These are phyloP conservation scores for Myriosclerotinia duriaeana DNA, from an alignment of 2,329 filamentous ascomycete genomes.

Conservation along the genomic window DNA sequence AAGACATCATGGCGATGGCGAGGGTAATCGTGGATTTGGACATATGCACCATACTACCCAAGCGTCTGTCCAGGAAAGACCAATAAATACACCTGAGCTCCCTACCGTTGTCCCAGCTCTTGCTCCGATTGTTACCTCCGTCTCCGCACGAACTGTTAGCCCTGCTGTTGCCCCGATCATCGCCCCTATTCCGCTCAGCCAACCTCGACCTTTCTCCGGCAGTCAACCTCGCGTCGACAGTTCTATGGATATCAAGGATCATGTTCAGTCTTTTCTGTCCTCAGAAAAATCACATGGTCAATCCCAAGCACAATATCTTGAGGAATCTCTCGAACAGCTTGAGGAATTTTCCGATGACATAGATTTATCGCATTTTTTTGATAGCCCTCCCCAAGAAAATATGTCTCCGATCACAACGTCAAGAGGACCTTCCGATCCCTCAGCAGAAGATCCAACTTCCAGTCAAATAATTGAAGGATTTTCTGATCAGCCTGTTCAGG, in stretches of 20 bases:
- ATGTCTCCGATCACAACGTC: too few relatives aligned
- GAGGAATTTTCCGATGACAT: neutral
- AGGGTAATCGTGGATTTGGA: neutral
- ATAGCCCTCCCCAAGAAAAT: neutral
- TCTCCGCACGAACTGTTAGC: too few relatives aligned
- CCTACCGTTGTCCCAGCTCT: neutral
- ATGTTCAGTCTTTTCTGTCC: too few relatives aligned
- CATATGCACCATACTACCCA: neutral
- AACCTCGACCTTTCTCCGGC: neutral
- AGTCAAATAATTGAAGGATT: too few relatives aligned
- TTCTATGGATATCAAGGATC: too few relatives aligned
- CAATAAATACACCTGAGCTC: neutral
- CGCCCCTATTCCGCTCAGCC: neutral
- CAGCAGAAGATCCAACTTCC: too few relatives aligned
- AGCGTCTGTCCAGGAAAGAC: neutral
- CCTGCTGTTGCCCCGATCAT: neutral
- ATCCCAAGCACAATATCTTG: neutral
- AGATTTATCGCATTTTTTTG: neutral
- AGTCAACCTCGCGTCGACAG: too few relatives aligned
- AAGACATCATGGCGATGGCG: neutral
- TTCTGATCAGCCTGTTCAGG: too few relatives aligned
- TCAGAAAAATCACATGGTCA: neutral
- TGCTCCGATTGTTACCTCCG: too few relatives aligned
- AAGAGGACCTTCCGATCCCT: too few relatives aligned
- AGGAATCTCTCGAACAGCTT: neutral